Base-by-base conservation (phyloP, 148 eudicot genomes). In the Rhododendron molle region DNA sequence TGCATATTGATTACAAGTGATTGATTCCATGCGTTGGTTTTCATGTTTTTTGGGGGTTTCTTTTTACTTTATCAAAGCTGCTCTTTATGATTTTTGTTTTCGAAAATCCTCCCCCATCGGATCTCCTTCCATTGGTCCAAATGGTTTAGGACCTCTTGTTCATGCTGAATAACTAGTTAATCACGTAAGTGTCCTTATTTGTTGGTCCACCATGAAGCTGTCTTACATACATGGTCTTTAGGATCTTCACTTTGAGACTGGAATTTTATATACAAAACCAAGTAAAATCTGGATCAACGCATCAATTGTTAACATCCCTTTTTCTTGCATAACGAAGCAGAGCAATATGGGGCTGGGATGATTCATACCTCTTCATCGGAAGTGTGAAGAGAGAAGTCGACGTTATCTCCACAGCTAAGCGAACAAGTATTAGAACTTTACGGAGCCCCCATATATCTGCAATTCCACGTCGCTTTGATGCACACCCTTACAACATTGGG, bases 281-380 rank as follows among this genome's bases (percentile, higher is more conserved):
- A 23, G 52, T 36, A 15, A 78, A 44, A 78, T 44, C 50, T 21
- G 14, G 81, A 78, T n/a, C 81, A 46, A 0, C 80, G 46, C 38
- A 78, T 78, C 52, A 5, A 18, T 83, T 47, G n/a, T 73, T 83
- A 52, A 76, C 90, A 44, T 44, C 38, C 43, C 49, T 30, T 50
- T 13, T 9, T 34, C 81, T 26, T 44, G 30, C 10, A 58, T 72
- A 58, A 47, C 54, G 82, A 81, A 85, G 67, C 94, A 95, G 98
- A 90, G 99, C 93, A 78, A 85, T 93, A 90, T 97, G 99, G 99
- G 99, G 99, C 56, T 97, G 98, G 99, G 98, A 97, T 82, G 99
- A 97, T 87, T 88, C 96, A 23, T 85, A 92, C 62, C 86, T 97
- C 32, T 97, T 83, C 86, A 86, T 94, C 6, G 98, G 98, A 38